Conservation (phyloP, 2,329 filamentous ascomycete genomes). For the Claviceps sorghi region DNA sequence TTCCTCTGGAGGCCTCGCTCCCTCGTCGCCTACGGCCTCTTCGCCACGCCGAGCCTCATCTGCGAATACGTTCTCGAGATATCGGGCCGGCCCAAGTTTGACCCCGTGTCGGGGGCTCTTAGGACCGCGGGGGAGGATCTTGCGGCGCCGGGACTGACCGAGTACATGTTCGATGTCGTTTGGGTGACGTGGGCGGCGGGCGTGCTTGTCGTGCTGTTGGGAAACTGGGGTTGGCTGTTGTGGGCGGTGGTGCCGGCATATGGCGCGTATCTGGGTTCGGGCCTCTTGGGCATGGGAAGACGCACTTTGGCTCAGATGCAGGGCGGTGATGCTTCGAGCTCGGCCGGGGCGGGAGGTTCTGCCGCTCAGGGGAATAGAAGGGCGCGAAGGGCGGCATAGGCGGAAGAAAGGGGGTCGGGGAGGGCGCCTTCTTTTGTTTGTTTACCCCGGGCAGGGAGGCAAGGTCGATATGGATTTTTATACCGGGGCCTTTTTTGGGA, state of each 20-base stretch:
- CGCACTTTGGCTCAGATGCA: conserved; percentile 36
- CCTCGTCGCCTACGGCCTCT: conserved; percentile 51
- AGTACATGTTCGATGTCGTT: conserved; percentile 95
- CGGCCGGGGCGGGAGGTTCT: conserved; percentile 12
- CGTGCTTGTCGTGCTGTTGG: conserved; percentile 57
- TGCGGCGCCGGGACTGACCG: conserved; percentile 72
- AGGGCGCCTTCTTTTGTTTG: neutral
- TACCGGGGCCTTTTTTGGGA: neutral
- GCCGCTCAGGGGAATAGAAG: conserved; percentile 34
- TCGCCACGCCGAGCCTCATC: conserved; percentile 60
- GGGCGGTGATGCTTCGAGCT: conserved; percentile 12
- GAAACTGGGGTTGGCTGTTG: conserved; percentile 57
- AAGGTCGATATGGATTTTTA: neutral
- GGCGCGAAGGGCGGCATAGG: conserved; percentile 38
- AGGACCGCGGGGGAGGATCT: conserved; percentile 75
- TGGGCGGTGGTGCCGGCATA: conserved; percentile 42
- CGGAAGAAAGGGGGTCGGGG: neutral
- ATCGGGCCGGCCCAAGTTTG: conserved; percentile 64
- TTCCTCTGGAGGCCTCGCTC: conserved; percentile 51
- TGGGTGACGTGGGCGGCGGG: conserved; percentile 85
- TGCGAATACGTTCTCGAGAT: conserved; percentile 80
- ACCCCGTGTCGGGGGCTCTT: conserved; percentile 48
- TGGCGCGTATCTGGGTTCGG: conserved; percentile 37
- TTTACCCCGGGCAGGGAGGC: neutral
- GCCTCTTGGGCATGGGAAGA: conserved; percentile 38